These are phyloP conservation scores for Mycena leptocephala DNA, from an alignment of 768 basidiomycete genomes.

Conservation along the genomic window DNA sequence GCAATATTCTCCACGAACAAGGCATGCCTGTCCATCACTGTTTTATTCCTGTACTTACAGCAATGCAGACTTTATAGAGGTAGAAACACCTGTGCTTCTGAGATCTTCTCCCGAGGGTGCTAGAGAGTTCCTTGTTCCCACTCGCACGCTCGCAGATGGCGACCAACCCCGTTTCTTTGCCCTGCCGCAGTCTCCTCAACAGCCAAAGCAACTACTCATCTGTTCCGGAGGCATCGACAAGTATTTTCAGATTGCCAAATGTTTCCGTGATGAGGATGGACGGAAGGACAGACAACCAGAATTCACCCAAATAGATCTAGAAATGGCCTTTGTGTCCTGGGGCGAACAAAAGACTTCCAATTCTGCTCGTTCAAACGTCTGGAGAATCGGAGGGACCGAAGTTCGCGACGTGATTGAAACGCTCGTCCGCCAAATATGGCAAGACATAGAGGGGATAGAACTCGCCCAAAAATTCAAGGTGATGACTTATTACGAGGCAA, in stretches of 20 bases:
- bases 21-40: conserved; percentile 60
- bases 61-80: conserved; percentile 86
- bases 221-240: conserved; percentile 91
- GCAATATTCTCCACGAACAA: conserved; percentile 80
- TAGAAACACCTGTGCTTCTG: conserved; percentile 93
- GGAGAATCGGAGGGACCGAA: conserved; percentile 92
- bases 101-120: conserved; percentile 96
- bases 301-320: conserved; percentile 97
- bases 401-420: conserved; percentile 86
- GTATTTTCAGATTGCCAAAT: conserved; percentile 95
- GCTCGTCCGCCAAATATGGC: conserved; percentile 85
- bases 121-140: conserved; percentile 93
- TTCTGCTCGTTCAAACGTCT: conserved; percentile 54
- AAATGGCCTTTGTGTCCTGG: conserved; percentile 97
- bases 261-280: conserved; percentile 97
- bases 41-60: conserved; percentile 21
- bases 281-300: conserved; percentile 96
- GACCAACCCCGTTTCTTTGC: conserved; percentile 81
- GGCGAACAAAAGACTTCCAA: conserved; percentile 54
- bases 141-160: conserved; percentile 63
- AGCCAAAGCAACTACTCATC: conserved; percentile 94
- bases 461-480: conserved; percentile 80
- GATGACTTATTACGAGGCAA: conserved; percentile 93
- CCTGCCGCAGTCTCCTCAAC: conserved; percentile 95
- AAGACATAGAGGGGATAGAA: conserved; percentile 72